phyloP scores from a whole-genome alignment of 2,329 filamentous ascomycete species.

The Dothistroma septosporum region DNA sequence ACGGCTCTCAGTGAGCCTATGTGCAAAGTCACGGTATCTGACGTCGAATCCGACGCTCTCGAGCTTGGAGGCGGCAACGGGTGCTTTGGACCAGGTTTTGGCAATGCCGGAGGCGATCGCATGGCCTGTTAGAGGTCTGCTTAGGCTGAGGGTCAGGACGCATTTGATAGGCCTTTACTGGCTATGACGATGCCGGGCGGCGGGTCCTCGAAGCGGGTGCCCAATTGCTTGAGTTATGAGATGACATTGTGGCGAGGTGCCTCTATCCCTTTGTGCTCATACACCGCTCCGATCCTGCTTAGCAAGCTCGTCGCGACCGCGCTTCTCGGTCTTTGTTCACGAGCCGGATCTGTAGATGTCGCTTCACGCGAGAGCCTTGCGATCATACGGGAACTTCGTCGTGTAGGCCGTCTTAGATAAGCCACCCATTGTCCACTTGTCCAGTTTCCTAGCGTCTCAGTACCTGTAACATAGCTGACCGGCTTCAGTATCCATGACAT shows the following conservation, averaged over 20 bases:
- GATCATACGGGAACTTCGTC: background rate
- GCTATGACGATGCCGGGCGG: background rate
- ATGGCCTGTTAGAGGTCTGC: background rate
- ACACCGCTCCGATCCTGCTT: background rate
- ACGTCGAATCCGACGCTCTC: slow-evolving; percentile 7
- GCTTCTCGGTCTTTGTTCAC: background rate
- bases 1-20: background rate
- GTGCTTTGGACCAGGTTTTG: slow-evolving; percentile 4
- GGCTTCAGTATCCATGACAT: slow-evolving; percentile 23
- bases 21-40: background rate
- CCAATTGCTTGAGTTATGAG: background rate
- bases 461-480: slow-evolving; percentile 26
- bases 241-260: background rate
- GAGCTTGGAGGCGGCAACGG: background rate
- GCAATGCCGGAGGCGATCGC: background rate
- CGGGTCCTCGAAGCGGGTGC: background rate
- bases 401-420: background rate
- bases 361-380: background rate
- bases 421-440: background rate
- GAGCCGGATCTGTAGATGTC: background rate
- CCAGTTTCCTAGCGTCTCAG: background rate
- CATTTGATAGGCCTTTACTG: background rate
- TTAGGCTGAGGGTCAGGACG: slow-evolving; percentile 3
- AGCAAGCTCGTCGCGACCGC: background rate
- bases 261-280: background rate